Evolutionary conservation across 352 stramenopile species (phyloP).

Genomic region (Blastocystis sp.): DNA sequence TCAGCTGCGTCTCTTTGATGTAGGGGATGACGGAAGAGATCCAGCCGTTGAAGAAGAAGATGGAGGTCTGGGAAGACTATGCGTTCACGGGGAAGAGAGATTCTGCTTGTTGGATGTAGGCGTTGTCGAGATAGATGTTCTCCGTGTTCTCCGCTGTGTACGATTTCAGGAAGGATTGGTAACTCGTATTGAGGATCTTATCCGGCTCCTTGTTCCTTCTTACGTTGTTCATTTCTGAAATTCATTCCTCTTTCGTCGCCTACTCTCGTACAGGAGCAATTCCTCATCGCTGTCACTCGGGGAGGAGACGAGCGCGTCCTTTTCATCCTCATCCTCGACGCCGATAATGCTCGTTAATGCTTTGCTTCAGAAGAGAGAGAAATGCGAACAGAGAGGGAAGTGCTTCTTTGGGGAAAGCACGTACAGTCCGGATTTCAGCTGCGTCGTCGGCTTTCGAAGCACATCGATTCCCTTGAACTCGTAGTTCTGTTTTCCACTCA

Average conservation of each 20-base stretch:
- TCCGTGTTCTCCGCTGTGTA: slow-evolving; percentile 38
- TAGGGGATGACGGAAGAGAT: slow-evolving; percentile 56
- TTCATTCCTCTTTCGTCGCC: background rate
- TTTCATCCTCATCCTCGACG: slow-evolving; percentile 45
- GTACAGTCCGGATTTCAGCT: slow-evolving; percentile 62
- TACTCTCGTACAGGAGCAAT: slow-evolving; percentile 47
- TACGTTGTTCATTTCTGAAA: slow-evolving; percentile 56
- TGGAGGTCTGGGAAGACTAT: slow-evolving; percentile 29
- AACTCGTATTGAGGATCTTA: slow-evolving; percentile 21
- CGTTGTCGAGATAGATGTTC: slow-evolving; percentile 62
- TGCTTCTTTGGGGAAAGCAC: slow-evolving; percentile 58
- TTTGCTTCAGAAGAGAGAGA: background rate
- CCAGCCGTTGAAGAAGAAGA: slow-evolving; percentile 62
- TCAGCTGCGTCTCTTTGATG: slow-evolving; percentile 55
- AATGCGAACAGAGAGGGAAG: slow-evolving; percentile 30
- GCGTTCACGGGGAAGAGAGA: background rate
- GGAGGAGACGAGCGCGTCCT: background rate
- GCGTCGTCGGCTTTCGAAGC: slow-evolving; percentile 3
- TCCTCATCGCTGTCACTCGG: slow-evolving; percentile 39
- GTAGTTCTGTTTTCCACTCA: slow-evolving; percentile 61
- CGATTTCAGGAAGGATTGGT: slow-evolving; percentile 26
- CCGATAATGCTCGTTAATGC: slow-evolving; percentile 56
- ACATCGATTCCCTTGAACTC: slow-evolving; percentile 49
- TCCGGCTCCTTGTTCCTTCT: slow-evolving; percentile 55
- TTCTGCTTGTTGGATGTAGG: slow-evolving; percentile 30